Base-by-base conservation (phyloP, 176 grass and related monocot genomes). In the Thalia dealbata region DNA sequence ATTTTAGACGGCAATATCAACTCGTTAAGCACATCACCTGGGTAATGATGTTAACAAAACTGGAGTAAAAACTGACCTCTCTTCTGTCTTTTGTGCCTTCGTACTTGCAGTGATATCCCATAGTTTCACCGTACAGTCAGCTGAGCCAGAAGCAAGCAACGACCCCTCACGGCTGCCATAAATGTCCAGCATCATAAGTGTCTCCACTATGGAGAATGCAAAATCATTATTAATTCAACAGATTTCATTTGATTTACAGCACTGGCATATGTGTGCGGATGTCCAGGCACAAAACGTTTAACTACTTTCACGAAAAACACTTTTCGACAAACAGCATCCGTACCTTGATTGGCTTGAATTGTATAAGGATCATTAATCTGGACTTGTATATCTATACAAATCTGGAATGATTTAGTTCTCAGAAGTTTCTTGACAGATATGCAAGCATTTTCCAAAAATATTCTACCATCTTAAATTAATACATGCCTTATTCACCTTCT, bases 141-240 rank as follows among this genome's bases (percentile, higher is more conserved):
- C 95, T 14, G 95, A 90, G 78, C 90, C 95, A 44, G 95, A 97
- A 69, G 95, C 89, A 88, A 97, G 90, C 74, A 97, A 81, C 52
- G 95, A 83, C 68, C 95, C 90, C 82, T 93, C 95, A 72, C 87
- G 92, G 69, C 95, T 96, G 77, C 70, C 60, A 78, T 15, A 70
- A 74, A 25, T 67, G 32, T 19, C 51, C 43, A 51, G 66, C 42
- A 54, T 18, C 51, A 61, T 78, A 38, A 65, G 23, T 51, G 67
- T 27, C 42, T 60, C 44, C 7, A 25, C 42, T 70, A 12, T n/a
- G 21, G 54, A 48, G 6, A 4, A 38, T 38, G 4, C 3, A 38
- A 38, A 10, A 52, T 52, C 51, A 52, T 16, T 52, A 52, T 52
- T 0, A 0, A 52, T 18, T 52, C 51, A 14, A 52, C 51, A 52